Conservation (phyloP, 1,139 yeast genomes). For the Komagataea norvegica region DNA sequence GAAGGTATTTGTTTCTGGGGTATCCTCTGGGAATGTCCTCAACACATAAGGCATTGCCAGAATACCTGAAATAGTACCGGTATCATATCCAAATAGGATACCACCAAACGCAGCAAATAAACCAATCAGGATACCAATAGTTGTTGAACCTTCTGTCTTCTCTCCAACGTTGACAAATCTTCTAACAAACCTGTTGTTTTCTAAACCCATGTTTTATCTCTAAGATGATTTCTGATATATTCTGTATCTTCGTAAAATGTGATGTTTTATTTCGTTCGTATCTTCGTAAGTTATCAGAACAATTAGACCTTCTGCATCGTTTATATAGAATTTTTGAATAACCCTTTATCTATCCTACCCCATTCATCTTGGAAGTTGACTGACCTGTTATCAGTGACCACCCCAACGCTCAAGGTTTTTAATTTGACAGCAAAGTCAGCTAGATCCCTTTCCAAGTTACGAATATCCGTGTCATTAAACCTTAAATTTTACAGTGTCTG, state of each 20-base stretch:
- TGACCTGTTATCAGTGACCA: no score
- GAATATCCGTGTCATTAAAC: no score
- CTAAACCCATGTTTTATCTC: conserved; percentile 19
- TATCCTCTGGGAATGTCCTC: conserved; percentile 35
- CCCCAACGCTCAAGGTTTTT: no score
- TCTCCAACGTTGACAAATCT: conserved; percentile 27
- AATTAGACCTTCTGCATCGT: no score
- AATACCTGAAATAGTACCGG: conserved; percentile 56
- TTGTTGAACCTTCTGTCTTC: conserved; percentile 30
- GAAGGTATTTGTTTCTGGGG: conserved; percentile 35
- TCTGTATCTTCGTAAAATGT: neutral
- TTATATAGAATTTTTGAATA: no score
- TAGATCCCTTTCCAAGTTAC: no score
- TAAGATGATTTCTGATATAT: neutral
- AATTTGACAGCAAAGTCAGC: no score
- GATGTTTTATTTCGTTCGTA: no score
- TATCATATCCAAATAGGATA: conserved; percentile 53
- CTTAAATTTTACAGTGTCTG: no score
- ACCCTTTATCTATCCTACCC: no score
- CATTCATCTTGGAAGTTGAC: no score
- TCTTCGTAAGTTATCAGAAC: no score
- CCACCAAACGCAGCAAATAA: conserved; percentile 52
- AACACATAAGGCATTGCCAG: conserved; percentile 49
- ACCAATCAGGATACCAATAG: conserved; percentile 29
- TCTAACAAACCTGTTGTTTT: conserved; percentile 19